Conservation (phyloP, 2,329 filamentous ascomycete genomes). For the Penicillium rolfsii region DNA sequence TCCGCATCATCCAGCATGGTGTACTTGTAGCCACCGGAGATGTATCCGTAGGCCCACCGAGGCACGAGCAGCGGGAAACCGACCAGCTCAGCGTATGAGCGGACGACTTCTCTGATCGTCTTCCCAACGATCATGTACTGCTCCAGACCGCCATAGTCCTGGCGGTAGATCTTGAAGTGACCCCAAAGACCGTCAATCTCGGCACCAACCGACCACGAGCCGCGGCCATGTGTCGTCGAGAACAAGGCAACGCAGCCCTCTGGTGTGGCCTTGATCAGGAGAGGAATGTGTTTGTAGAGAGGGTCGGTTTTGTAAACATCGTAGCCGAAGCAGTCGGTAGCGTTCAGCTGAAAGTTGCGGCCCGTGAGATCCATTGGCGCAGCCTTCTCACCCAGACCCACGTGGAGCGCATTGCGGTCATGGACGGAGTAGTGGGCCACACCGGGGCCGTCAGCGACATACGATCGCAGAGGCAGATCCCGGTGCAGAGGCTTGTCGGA, state of each 20-base stretch:
- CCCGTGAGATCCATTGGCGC: constrained; percentile 73
- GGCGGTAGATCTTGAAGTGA: constrained; percentile 72
- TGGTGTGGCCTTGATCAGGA: constrained; percentile 69
- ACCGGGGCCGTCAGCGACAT: constrained; percentile 63
- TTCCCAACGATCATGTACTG: constrained; percentile 70
- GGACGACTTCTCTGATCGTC: constrained; percentile 68
- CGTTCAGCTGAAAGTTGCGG: constrained; percentile 67
- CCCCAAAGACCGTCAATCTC: constrained; percentile 79
- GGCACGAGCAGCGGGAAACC: constrained; percentile 70
- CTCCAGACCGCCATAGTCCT: constrained; percentile 72
- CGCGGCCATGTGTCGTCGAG: constrained; percentile 67
- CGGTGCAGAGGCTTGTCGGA: constrained; percentile 59
- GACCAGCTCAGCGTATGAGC: constrained; percentile 67
- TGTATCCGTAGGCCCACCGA: constrained; percentile 73
- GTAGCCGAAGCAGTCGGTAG: constrained; percentile 74
- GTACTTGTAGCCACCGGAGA: constrained; percentile 69
- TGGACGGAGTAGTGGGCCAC: constrained; percentile 68
- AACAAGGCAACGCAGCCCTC: constrained; percentile 68
- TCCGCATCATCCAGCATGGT: constrained; percentile 60
- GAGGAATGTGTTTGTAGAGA: constrained; percentile 74
- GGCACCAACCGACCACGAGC: constrained; percentile 67
- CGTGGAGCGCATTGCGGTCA: constrained; percentile 65
- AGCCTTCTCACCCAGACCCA: constrained; percentile 72
- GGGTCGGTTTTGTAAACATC: constrained; percentile 72
- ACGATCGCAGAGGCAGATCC: constrained; percentile 68